Percentiles rank a stretch among this genome's conserved stretches.
Evolutionary conservation across 192 early-diverging fungal species (phyloP).

Genomic region (Backusella psychrophila): DNA sequence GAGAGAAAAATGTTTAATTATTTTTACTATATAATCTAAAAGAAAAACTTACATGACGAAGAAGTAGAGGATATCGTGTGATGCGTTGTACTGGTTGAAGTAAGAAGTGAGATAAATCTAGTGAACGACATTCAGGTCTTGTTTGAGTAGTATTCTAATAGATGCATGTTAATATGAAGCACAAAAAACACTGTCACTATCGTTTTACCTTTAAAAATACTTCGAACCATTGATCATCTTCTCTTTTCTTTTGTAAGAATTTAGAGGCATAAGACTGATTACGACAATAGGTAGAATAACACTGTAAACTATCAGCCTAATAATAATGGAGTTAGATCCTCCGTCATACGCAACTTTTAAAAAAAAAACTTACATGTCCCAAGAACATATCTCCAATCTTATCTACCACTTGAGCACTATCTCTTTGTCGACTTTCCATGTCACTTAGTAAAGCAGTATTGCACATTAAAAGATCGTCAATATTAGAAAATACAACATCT

Average conservation of each 20-base stretch:
- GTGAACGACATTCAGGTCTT: conserved; percentile 59
- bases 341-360: not conserved
- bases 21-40: too few species aligned
- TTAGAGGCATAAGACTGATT: conserved; percentile 63
- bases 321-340: not conserved
- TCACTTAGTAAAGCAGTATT: conserved; percentile 70
- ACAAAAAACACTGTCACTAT: not conserved
- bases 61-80: conserved; percentile 87
- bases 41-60: conserved; percentile 59
- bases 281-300: conserved; percentile 65
- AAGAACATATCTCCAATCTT: conserved; percentile 78
- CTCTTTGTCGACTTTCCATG: conserved; percentile 55
- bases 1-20: not conserved
- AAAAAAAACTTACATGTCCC: conserved; percentile 39
- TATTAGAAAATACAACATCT: conserved; percentile 78
- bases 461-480: conserved; percentile 66
- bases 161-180: not conserved
- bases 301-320: conserved; percentile 53
- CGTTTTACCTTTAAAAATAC: conserved; percentile 62
- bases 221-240: conserved; percentile 48
- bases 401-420: conserved; percentile 50
- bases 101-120: conserved; percentile 79
- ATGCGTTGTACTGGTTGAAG: conserved; percentile 93
- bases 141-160: conserved; percentile 52
- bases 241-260: conserved; percentile 53